Percentiles rank a stretch among this genome's conserved stretches.
Evolutionary conservation across 2,329 filamentous ascomycete genomes (phyloP).

Genomic region (Fusarium acutatum): DNA sequence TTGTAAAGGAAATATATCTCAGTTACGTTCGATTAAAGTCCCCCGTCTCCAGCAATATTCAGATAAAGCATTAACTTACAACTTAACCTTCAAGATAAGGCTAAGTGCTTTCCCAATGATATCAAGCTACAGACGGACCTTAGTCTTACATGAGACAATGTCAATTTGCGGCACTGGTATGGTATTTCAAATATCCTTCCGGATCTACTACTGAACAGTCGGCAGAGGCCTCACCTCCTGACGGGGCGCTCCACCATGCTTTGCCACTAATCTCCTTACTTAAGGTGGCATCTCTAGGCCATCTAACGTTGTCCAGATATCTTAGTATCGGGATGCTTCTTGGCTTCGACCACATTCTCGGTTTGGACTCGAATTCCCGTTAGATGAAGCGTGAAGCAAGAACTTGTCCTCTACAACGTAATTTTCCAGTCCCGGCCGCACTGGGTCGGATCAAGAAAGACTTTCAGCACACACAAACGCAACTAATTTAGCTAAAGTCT

Average conservation of each 20-base stretch:
- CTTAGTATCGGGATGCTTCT: neutral
- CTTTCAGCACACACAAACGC: too few relatives aligned
- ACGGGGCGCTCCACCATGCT: rapidly evolving
- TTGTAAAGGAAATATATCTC: neutral
- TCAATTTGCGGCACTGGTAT: too few relatives aligned
- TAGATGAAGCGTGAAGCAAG: too few relatives aligned
- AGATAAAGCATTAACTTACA: rapidly evolving
- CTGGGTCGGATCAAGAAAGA: too few relatives aligned
- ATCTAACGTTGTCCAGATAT: rapidly evolving
- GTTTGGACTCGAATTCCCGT: neutral
- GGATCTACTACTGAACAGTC: rapidly evolving
- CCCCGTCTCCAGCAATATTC: too few relatives aligned
- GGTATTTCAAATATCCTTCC: too few relatives aligned
- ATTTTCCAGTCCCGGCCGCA: too few relatives aligned
- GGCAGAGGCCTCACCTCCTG: too few relatives aligned
- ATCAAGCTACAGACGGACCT: too few relatives aligned
- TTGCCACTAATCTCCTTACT: rapidly evolving
- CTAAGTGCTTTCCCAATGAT: neutral
- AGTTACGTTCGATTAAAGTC: neutral
- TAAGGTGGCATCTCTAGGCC: rapidly evolving
- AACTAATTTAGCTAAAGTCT: neutral
- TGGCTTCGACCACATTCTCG: neutral
- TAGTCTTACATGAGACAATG: rapidly evolving
- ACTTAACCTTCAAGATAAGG: neutral
- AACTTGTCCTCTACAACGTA: too few relatives aligned